phyloP scores from a whole-genome alignment of 768 basidiomycete species.

The Auriculariales sp. region DNA sequence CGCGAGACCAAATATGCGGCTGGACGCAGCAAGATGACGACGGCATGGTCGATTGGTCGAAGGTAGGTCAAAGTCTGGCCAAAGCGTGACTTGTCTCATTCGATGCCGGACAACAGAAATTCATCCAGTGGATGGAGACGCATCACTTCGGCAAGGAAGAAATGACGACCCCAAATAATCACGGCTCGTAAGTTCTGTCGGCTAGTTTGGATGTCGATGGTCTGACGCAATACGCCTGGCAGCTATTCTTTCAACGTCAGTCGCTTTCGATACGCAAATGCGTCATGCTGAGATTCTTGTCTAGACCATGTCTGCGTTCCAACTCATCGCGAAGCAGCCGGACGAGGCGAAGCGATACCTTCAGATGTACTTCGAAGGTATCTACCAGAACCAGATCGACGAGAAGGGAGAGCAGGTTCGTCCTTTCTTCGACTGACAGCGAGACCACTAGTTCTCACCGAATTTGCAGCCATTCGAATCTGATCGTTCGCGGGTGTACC shows the following conservation, averaged over 20 bases:
- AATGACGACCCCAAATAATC: conserved; percentile 6
- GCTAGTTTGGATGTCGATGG: no score
- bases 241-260: conserved; percentile 13
- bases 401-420: conserved; percentile 14
- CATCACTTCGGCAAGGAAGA: background rate
- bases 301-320: conserved; percentile 10
- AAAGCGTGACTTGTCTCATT: no score
- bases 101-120: no score
- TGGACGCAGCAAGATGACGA: conserved; percentile 12
- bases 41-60: conserved; percentile 11
- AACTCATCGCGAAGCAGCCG: conserved; percentile 12
- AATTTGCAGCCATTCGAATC: conserved; percentile 13
- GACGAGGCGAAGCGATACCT: conserved; percentile 10
- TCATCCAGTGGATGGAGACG: conserved; percentile 12
- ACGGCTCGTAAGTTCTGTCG: no score
- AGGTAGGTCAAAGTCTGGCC: no score
- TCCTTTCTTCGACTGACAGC: background rate
- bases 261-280: background rate
- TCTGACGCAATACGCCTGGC: conserved; percentile 14
- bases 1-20: conserved; percentile 5
- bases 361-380: conserved; percentile 11
- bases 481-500: conserved; percentile 14
- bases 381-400: conserved; percentile 13
- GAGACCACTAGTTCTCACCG: no score
- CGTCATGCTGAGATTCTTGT: background rate